Percentiles rank a stretch among this genome's conserved stretches.
phyloP scores from a whole-genome alignment of 75 land plant species.

The Adiantum capillusveneris region DNA sequence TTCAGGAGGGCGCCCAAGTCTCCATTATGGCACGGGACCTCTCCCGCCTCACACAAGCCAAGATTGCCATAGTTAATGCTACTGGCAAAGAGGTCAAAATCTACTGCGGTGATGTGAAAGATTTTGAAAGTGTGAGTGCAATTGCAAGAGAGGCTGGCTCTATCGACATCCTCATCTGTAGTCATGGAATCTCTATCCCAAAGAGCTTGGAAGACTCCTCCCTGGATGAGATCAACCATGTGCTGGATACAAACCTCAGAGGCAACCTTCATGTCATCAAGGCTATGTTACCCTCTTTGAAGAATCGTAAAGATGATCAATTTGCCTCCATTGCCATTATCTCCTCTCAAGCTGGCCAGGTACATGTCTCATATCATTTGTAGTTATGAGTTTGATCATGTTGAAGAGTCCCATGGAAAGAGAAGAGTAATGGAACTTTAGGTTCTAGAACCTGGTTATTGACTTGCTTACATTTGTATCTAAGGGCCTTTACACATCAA shows the following conservation, averaged over 20 bases:
- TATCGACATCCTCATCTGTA: constrained; percentile 66
- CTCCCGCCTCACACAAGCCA: constrained; percentile 50
- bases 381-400: too few species aligned
- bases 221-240: constrained; percentile 45
- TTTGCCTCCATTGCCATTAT: constrained; percentile 66
- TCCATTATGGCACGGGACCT: constrained; percentile 63
- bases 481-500: too few species aligned
- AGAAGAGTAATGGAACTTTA: too few species aligned
- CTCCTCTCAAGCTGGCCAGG: constrained; percentile 90
- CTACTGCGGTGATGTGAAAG: constrained; percentile 67
- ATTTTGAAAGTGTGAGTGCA: constrained; percentile 34
- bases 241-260: constrained; percentile 52
- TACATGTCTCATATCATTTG: too few species aligned
- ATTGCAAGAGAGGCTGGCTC: constrained; percentile 52
- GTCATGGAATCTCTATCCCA: constrained; percentile 74
- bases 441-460: too few species aligned
- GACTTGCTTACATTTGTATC: too few species aligned
- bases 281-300: constrained; percentile 75
- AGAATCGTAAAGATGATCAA: constrained; percentile 21
- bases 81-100: constrained; percentile 38
- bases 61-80: background rate
- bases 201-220: constrained; percentile 47
- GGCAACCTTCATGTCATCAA: constrained; percentile 76
- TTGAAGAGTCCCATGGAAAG: too few species aligned
- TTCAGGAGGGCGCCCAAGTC: constrained; percentile 61